Evolutionary conservation across 1,139 yeast genomes (phyloP).

Genomic region (Fermentozyma sake): DNA sequence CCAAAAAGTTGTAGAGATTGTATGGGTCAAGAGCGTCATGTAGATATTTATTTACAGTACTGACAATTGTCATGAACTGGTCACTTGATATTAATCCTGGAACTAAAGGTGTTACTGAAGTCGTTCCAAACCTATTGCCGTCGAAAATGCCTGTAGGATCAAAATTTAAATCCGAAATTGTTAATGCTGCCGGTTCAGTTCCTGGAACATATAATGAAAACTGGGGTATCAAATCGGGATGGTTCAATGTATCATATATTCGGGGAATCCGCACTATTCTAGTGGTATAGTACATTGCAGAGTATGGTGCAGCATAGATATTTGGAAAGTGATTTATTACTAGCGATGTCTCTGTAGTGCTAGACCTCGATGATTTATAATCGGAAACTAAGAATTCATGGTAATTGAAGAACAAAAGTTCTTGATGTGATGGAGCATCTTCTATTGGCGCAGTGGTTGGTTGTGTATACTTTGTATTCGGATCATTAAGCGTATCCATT

Average conservation of each 20-base stretch:
- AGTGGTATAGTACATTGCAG: slow-evolving; percentile 31
- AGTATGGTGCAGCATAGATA: slow-evolving; percentile 26
- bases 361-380: slow-evolving; percentile 16
- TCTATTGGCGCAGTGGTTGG: slow-evolving; percentile 1
- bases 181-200: slow-evolving; percentile 57
- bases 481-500: slow-evolving; percentile 8
- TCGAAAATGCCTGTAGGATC: slow-evolving; percentile 34
- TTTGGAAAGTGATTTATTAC: slow-evolving; percentile 68
- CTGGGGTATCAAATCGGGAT: slow-evolving; percentile 47
- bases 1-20: slow-evolving; percentile 30
- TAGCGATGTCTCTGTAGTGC: slow-evolving; percentile 20
- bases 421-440: not conserved
- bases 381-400: slow-evolving; percentile 51
- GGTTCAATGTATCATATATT: slow-evolving; percentile 24
- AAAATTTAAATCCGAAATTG: slow-evolving; percentile 19
- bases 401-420: slow-evolving; percentile 53
- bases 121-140: slow-evolving; percentile 44
- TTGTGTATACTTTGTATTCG: slow-evolving; percentile 11
- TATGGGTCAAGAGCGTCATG: slow-evolving; percentile 38
- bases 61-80: slow-evolving; percentile 40
- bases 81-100: slow-evolving; percentile 28
- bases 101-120: slow-evolving; percentile 54
- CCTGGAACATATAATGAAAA: slow-evolving; percentile 63
- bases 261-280: slow-evolving; percentile 66
- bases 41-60: slow-evolving; percentile 41